phyloP scores from a whole-genome alignment of 2,329 filamentous ascomycete genomes.

The Didymella segeticola region DNA sequence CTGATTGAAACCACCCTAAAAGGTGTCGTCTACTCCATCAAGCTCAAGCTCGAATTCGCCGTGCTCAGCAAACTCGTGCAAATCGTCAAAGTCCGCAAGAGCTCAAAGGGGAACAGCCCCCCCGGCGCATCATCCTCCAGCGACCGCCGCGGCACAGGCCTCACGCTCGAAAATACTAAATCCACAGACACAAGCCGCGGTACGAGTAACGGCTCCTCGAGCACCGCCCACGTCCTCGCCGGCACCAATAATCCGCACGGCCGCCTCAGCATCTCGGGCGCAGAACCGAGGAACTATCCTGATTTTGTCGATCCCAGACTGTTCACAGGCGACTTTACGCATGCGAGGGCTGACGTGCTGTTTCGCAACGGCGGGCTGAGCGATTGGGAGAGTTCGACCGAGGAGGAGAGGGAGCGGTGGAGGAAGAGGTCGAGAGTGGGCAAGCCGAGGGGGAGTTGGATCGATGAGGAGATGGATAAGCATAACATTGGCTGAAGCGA shows the following conservation, averaged over 20 bases:
- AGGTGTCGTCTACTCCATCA: constrained; percentile 54
- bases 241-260: constrained; percentile 17
- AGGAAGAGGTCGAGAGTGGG: constrained; percentile 23
- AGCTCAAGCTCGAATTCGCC: constrained; percentile 63
- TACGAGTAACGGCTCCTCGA: constrained; percentile 2
- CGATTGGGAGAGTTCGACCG: constrained; percentile 24
- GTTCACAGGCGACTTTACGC: constrained; percentile 31
- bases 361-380: constrained; percentile 1
- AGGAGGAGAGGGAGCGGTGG: constrained; percentile 30
- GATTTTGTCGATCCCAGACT: constrained; percentile 39
- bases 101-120: constrained; percentile 28
- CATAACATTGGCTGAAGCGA: constrained; percentile 38
- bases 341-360: constrained; percentile 21
- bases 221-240: constrained; percentile 1
- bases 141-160: constrained; percentile 16
- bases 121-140: constrained; percentile 2
- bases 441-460: constrained; percentile 33
- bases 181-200: constrained; percentile 12
- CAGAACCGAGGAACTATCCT: constrained; percentile 22
- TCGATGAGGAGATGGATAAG: constrained; percentile 46
- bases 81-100: constrained; percentile 33
- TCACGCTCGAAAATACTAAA: constrained; percentile 29
- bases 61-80: constrained; percentile 58
- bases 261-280: constrained; percentile 3
- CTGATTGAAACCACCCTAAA: constrained; percentile 49